Evolutionary conservation across 192 early-diverging fungal species (phyloP).

Genomic region (Spinellus fusiger): DNA sequence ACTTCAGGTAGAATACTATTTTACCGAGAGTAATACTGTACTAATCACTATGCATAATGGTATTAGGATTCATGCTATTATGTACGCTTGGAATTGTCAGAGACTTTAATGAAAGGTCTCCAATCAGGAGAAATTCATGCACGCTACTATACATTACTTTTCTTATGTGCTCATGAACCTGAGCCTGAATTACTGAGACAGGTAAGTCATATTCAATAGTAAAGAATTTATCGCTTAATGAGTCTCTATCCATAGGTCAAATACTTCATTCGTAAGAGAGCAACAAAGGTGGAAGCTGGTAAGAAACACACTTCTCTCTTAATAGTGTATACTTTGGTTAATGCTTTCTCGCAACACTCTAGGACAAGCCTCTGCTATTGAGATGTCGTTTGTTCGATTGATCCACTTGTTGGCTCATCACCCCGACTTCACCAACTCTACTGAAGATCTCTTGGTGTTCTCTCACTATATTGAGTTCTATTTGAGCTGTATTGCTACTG

Average conservation of each 20-base stretch:
- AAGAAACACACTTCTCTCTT: background rate
- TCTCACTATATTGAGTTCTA: slow-evolving; percentile 83
- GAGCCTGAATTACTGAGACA: slow-evolving; percentile 60
- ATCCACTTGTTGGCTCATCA: slow-evolving; percentile 79
- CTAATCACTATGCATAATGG: background rate
- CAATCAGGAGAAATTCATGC: slow-evolving; percentile 51
- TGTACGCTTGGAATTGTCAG: slow-evolving; percentile 68
- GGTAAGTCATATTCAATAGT: background rate
- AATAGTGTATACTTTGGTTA: background rate
- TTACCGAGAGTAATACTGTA: background rate
- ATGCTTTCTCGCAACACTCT: background rate
- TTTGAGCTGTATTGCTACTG: slow-evolving; percentile 65
- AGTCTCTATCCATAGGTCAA: background rate
- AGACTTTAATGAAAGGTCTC: slow-evolving; percentile 68
- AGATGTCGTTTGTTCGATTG: slow-evolving; percentile 52
- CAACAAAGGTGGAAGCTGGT: background rate
- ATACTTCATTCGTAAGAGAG: slow-evolving; percentile 1
- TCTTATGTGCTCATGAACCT: slow-evolving; percentile 85
- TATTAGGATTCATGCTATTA: slow-evolving; percentile 79
- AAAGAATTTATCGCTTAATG: background rate
- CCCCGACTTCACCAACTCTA: slow-evolving; percentile 63
- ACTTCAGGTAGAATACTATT: slow-evolving; percentile 40
- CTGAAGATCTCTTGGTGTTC: slow-evolving; percentile 46
- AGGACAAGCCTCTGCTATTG: slow-evolving; percentile 38
- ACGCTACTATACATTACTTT: slow-evolving; percentile 64